Conservation (phyloP, 2,329 filamentous ascomycete genomes). For the Verticillium longisporum region DNA sequence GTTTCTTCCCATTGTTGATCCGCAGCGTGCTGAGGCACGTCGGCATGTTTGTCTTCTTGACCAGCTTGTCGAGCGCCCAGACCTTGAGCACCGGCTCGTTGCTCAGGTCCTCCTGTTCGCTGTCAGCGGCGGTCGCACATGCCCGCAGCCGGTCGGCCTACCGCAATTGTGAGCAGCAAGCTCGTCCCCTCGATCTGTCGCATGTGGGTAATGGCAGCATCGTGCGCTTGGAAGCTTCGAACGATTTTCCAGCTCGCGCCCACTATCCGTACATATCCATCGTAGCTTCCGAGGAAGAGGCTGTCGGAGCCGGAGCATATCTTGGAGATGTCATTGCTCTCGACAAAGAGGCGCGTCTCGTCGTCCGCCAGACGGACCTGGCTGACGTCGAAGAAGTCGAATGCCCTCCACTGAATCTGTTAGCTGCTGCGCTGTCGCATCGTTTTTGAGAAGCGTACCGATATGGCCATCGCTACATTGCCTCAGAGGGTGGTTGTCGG, state of each 20-base stretch:
- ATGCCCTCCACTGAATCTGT: conserved; percentile 80
- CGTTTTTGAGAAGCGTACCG: conserved; percentile 2
- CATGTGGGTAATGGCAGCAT: conserved; percentile 79
- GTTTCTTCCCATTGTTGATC: conserved; percentile 84
- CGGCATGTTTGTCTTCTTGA: conserved; percentile 88
- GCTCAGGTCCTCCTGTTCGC: conserved; percentile 68
- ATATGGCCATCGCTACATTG: conserved; percentile 14
- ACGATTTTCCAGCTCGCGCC: conserved; percentile 82
- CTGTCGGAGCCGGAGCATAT: conserved; percentile 83
- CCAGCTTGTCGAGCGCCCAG: conserved; percentile 91
- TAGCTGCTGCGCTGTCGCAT: not conserved
- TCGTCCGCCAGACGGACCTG: conserved; percentile 74
- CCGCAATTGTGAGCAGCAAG: conserved; percentile 73
- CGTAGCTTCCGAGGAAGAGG: conserved; percentile 78
- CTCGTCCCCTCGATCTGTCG: conserved; percentile 85
- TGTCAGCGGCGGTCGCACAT: not conserved
- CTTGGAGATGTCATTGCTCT: conserved; percentile 75
- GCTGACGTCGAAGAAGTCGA: conserved; percentile 97
- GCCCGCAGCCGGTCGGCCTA: conserved; percentile 17
- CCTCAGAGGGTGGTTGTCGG: not conserved
- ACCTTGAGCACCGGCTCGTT: conserved; percentile 87
- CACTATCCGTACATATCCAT: conserved; percentile 83
- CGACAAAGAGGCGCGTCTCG: conserved; percentile 71
- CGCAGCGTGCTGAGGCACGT: conserved; percentile 80
- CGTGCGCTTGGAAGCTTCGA: conserved; percentile 81